phyloP scores from a whole-genome alignment of 257 asterid species.

The Plantago ovata region DNA sequence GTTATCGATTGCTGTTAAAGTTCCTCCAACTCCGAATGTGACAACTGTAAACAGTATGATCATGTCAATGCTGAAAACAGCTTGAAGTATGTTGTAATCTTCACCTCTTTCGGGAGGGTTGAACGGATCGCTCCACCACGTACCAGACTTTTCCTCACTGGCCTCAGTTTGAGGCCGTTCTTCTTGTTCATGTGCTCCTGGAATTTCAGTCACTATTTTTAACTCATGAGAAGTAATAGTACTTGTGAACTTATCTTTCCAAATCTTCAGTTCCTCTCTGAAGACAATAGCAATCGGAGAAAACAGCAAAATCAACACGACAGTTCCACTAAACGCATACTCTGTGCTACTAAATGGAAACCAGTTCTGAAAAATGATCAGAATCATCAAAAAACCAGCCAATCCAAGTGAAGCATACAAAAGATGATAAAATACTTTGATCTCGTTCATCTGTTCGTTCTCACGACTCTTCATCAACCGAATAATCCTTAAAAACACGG shows the following conservation, averaged over 20 bases:
- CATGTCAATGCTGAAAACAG: constrained; percentile 49
- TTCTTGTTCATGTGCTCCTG: background rate
- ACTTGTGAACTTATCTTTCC: constrained; percentile 18
- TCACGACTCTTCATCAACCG: constrained; percentile 25
- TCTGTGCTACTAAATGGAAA: constrained; percentile 21
- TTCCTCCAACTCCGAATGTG: constrained; percentile 48
- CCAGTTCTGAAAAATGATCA: constrained; percentile 37
- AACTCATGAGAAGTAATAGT: constrained; percentile 1
- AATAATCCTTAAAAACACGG: constrained; percentile 37
- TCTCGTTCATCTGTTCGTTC: constrained; percentile 26
- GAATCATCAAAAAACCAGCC: constrained; percentile 47
- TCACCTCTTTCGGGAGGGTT: constrained; percentile 43
- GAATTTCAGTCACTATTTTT: constrained; percentile 17
- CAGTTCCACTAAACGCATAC: constrained; percentile 33
- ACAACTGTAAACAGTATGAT: constrained; percentile 32
- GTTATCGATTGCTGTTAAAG: constrained; percentile 51
- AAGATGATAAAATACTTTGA: constrained; percentile 38
- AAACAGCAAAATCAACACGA: constrained; percentile 35
- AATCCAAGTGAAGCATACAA: constrained; percentile 39
- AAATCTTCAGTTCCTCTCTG: constrained; percentile 34
- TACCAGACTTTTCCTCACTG: background rate
- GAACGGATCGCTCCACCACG: constrained; percentile 25
- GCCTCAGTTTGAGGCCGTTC: background rate
- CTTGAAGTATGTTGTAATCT: constrained; percentile 50
- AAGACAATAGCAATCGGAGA: constrained; percentile 30